phyloP scores from a whole-genome alignment of 306 rosid species.

The Cicer bijugum region DNA sequence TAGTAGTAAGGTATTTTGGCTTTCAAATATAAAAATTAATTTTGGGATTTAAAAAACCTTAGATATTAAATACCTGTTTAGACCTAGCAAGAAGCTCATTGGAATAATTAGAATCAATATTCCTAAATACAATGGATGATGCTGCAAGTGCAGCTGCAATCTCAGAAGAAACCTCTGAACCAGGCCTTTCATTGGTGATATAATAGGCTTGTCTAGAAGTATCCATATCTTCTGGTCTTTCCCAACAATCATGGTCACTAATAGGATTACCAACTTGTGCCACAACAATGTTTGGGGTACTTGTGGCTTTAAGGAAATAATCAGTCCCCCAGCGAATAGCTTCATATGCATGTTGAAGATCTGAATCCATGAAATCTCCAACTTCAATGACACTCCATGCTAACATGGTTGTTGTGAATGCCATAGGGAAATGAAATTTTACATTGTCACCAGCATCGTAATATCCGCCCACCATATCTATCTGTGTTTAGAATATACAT shows the following conservation, averaged over 20 bases:
- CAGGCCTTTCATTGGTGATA: constrained; percentile 2
- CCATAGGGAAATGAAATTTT: constrained; percentile 64
- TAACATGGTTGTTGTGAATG: constrained; percentile 54
- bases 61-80: constrained; percentile 23
- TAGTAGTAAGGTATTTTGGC: neutral
- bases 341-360: constrained; percentile 45
- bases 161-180: constrained; percentile 55
- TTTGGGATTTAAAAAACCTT: no score
- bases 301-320: constrained; percentile 59
- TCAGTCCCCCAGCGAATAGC: constrained; percentile 59
- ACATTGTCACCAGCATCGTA: constrained; percentile 68
- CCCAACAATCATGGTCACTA: constrained; percentile 53
- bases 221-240: constrained; percentile 72
- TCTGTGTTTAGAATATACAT: constrained; percentile 22
- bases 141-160: constrained; percentile 62
- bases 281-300: neutral
- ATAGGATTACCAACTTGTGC: constrained; percentile 52
- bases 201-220: constrained; percentile 45
- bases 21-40: no score
- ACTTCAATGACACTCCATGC: constrained; percentile 64
- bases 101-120: constrained; percentile 35
- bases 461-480: constrained; percentile 59
- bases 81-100: constrained; percentile 34
- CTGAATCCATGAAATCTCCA: constrained; percentile 52
- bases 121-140: constrained; percentile 51